A percentile compares a stretch with the other conserved stretches of the same genome.
phyloP scores from a whole-genome alignment of 306 rosid genomes.

The Lupinus albus region DNA sequence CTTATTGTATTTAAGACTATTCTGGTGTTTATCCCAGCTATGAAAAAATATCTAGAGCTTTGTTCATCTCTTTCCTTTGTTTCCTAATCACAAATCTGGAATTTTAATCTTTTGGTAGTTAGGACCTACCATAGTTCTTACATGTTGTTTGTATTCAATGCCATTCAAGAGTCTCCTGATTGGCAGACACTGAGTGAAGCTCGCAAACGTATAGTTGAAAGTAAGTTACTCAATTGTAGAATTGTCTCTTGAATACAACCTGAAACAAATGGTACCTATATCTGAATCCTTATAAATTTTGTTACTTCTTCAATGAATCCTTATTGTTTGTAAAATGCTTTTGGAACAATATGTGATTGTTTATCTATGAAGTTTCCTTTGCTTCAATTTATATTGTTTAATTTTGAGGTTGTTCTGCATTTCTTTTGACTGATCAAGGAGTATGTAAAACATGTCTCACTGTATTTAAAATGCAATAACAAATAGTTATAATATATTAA shows the following conservation, averaged over 20 bases:
- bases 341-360: conserved; percentile 32
- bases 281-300: conserved; percentile 23
- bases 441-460: conserved; percentile 7
- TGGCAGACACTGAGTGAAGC: too few relatives aligned
- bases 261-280: conserved; percentile 70
- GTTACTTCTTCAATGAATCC: conserved; percentile 30
- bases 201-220: conserved; percentile 70
- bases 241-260: conserved; percentile 82
- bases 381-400: conserved; percentile 4
- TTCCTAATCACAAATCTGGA: too few relatives aligned
- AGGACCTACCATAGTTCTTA: too few relatives aligned
- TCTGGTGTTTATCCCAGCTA: too few relatives aligned
- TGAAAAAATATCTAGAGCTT: too few relatives aligned
- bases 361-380: conserved; percentile 19
- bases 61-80: too few relatives aligned
- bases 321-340: conserved; percentile 12
- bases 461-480: conserved; percentile 17
- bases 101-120: too few relatives aligned
- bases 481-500: conserved; percentile 3
- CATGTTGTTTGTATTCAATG: too few relatives aligned
- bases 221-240: conserved; percentile 68
- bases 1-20: too few relatives aligned
- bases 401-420: conserved; percentile 30
- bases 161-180: too few relatives aligned
- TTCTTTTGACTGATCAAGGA: conserved; percentile 3